Evolutionary conservation across 2,329 filamentous ascomycete species (phyloP).

Genomic region (Fusarium tricinctum): DNA sequence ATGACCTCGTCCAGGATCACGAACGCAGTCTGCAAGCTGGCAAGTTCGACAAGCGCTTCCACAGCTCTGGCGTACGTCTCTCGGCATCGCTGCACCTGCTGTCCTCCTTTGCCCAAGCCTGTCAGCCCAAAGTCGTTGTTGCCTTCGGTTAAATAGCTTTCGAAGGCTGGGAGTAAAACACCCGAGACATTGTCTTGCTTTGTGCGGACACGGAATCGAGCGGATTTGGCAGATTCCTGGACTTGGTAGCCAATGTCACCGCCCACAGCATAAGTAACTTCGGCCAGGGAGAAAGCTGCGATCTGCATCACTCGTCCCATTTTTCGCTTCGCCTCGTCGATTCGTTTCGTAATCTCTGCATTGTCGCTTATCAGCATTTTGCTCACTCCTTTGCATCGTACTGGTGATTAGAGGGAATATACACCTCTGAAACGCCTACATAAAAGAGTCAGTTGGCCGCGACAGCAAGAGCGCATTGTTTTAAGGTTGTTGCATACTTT

Average conservation of each 20-base stretch:
- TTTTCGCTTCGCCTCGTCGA: constrained; percentile 99
- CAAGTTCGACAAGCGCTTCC: constrained; percentile 94
- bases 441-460: constrained; percentile 12
- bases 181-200: constrained; percentile 99
- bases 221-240: constrained; percentile 93
- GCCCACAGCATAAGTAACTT: constrained; percentile 97
- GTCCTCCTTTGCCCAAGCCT: constrained; percentile 94
- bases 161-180: constrained; percentile 93
- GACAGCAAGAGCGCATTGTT: neutral
- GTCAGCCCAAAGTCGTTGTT: constrained; percentile 97
- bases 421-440: constrained; percentile 88
- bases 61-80: constrained; percentile 97
- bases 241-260: constrained; percentile 97
- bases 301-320: constrained; percentile 99
- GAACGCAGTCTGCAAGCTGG: constrained; percentile 96
- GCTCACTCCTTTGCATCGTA: constrained; percentile 14
- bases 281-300: constrained; percentile 95
- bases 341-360: constrained; percentile 92
- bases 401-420: constrained; percentile 19
- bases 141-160: constrained; percentile 88
- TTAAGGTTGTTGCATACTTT: constrained; percentile 72
- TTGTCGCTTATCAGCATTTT: constrained; percentile 27
- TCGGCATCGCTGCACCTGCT: constrained; percentile 93
- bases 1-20: constrained; percentile 99
- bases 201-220: constrained; percentile 91